Conservation (phyloP, 805 yeast genomes). For the Maudiozyma barnettii region DNA sequence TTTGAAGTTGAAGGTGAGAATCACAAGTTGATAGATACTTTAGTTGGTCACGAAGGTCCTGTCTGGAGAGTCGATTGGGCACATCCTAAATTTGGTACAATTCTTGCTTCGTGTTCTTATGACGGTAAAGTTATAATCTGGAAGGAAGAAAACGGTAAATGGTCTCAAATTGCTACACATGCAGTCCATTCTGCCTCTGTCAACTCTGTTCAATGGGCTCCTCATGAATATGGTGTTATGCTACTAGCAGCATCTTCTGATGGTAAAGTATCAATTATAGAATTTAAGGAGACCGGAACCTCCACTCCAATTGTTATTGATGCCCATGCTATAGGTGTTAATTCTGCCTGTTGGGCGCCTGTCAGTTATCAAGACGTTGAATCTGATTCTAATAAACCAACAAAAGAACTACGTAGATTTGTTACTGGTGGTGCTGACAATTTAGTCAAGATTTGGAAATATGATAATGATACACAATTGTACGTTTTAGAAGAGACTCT, state of each 20-base stretch:
- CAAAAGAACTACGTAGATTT: constrained; percentile 54
- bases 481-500: constrained; percentile 68
- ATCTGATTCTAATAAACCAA: constrained; percentile 21
- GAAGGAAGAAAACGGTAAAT: constrained; percentile 84
- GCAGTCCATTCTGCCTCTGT: constrained; percentile 88
- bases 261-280: constrained; percentile 84
- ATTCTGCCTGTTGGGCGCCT: constrained; percentile 94
- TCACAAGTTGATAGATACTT: constrained; percentile 73
- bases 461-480: constrained; percentile 42
- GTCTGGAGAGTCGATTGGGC: constrained; percentile 99
- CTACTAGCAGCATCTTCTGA: constrained; percentile 87
- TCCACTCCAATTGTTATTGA: constrained; percentile 44
- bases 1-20: constrained; percentile 83
- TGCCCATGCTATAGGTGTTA: constrained; percentile 91
- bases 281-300: constrained; percentile 83
- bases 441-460: constrained; percentile 83
- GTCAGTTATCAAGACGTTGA: constrained; percentile 29
- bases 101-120: constrained; percentile 88
- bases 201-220: constrained; percentile 93
- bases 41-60: constrained; percentile 93
- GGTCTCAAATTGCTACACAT: constrained; percentile 84
- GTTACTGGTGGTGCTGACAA: constrained; percentile 96
- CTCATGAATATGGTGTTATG: constrained; percentile 91
- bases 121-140: constrained; percentile 92
- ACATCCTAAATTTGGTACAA: constrained; percentile 94